Evolutionary conservation across 495 filamentous ascomycete genomes (phyloP).

Genomic region (Hypoxylon rickii): DNA sequence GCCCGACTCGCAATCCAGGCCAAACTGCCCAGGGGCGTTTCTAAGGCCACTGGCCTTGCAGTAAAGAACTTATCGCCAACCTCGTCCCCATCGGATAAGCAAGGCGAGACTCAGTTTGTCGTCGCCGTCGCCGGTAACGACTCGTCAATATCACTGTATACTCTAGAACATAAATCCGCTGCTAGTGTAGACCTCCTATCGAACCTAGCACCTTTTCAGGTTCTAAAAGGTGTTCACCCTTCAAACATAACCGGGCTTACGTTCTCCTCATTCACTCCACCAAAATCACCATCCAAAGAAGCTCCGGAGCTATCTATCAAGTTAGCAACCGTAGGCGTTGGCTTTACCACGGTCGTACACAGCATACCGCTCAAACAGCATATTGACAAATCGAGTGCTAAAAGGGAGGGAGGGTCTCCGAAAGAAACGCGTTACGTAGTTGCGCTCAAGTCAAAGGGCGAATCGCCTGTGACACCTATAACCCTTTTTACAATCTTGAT

Average conservation of each 20-base stretch:
- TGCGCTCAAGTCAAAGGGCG: slow-evolving; percentile 56
- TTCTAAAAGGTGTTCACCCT: slow-evolving; percentile 74
- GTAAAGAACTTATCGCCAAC: slow-evolving; percentile 66
- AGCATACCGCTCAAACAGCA: slow-evolving; percentile 68
- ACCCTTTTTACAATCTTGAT: slow-evolving; percentile 56
- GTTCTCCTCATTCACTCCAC: slow-evolving; percentile 73
- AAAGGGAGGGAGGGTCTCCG: slow-evolving; percentile 48
- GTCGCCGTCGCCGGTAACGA: slow-evolving; percentile 85
- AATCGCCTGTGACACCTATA: slow-evolving; percentile 52
- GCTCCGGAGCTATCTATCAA: slow-evolving; percentile 65
- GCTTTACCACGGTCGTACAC: slow-evolving; percentile 84
- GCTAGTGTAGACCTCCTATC: slow-evolving; percentile 54
- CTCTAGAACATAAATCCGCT: slow-evolving; percentile 62
- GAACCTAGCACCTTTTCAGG: slow-evolving; percentile 64
- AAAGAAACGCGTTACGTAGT: slow-evolving; percentile 68
- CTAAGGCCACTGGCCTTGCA: slow-evolving; percentile 70
- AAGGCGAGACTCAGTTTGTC: slow-evolving; percentile 70
- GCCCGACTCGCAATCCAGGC: slow-evolving; percentile 48
- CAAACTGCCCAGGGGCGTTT: slow-evolving; percentile 48
- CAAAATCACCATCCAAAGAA: slow-evolving; percentile 44
- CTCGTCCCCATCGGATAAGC: slow-evolving; percentile 44
- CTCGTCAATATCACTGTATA: slow-evolving; percentile 76
- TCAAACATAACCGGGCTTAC: slow-evolving; percentile 82
- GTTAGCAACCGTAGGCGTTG: slow-evolving; percentile 83
- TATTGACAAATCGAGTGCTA: slow-evolving; percentile 51